phyloP scores from a whole-genome alignment of 805 yeast genomes.

The Candida sakaeoensis region DNA sequence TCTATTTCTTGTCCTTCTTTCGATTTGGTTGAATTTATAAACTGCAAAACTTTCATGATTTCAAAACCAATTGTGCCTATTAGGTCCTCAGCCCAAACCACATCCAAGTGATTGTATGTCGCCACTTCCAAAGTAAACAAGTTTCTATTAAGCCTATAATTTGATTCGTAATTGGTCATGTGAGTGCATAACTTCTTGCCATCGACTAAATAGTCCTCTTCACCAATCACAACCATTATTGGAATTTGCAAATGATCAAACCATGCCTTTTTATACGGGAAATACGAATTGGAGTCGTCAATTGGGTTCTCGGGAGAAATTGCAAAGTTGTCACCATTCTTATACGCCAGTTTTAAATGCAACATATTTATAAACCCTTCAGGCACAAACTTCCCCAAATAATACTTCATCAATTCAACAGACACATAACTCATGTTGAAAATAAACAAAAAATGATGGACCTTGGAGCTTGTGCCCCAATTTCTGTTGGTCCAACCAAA shows the following conservation, averaged over 20 bases:
- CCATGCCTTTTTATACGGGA: conserved; percentile 56
- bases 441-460: conserved; percentile 72
- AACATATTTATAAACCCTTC: conserved; percentile 40
- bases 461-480: conserved; percentile 58
- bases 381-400: conserved; percentile 52
- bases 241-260: conserved; percentile 43
- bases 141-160: conserved; percentile 31
- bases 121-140: conserved; percentile 44
- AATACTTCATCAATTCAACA: conserved; percentile 84
- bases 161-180: conserved; percentile 55
- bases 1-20: neutral
- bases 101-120: conserved; percentile 83
- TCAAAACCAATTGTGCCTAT: conserved; percentile 57
- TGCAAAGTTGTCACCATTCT: conserved; percentile 23
- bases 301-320: conserved; percentile 17
- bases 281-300: conserved; percentile 41
- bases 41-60: conserved; percentile 10
- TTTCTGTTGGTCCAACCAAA: conserved; percentile 82
- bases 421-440: conserved; percentile 86
- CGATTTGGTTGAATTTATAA: neutral
- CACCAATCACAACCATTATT: conserved; percentile 68
- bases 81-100: conserved; percentile 85
- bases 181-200: conserved; percentile 66
- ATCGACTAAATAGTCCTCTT: conserved; percentile 71
- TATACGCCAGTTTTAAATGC: conserved; percentile 28